A percentile compares a stretch with the other conserved stretches of the same genome.
phyloP scores from a whole-genome alignment of 306 rosid genomes.

The Sophora flavescens region DNA sequence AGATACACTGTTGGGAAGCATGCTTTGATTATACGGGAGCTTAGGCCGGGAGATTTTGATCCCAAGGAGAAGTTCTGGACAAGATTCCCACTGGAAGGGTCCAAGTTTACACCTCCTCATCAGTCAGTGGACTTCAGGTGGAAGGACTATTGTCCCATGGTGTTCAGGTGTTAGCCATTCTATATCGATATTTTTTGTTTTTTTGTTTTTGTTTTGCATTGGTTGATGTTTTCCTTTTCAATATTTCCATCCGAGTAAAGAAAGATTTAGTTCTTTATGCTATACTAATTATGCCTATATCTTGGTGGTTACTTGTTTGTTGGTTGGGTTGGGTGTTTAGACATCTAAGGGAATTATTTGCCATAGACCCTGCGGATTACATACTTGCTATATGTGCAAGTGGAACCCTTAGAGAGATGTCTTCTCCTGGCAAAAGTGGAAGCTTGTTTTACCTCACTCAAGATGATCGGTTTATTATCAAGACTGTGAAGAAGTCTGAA shows the following conservation, averaged over 20 bases:
- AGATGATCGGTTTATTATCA: slow-evolving; percentile 63
- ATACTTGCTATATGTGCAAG: slow-evolving; percentile 62
- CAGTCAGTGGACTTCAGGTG: slow-evolving; percentile 64
- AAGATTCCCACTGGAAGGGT: slow-evolving; percentile 61
- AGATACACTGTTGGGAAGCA: slow-evolving; percentile 63
- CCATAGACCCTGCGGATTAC: slow-evolving; percentile 69
- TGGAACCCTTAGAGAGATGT: slow-evolving; percentile 62
- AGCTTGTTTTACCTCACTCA: slow-evolving; percentile 70
- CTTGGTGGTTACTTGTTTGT: slow-evolving; percentile 53
- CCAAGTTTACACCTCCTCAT: slow-evolving; percentile 58
- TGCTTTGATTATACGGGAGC: slow-evolving; percentile 55
- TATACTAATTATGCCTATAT: slow-evolving; percentile 49
- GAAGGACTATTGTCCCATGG: slow-evolving; percentile 73
- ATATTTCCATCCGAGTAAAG: slow-evolving; percentile 32
- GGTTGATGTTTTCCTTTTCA: background rate
- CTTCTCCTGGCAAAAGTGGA: slow-evolving; percentile 73
- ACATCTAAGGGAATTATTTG: slow-evolving; percentile 75
- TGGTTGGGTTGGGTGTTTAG: slow-evolving; percentile 53
- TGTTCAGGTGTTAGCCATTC: slow-evolving; percentile 57
- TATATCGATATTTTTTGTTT: background rate
- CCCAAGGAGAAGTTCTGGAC: slow-evolving; percentile 72
- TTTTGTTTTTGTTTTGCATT: background rate
- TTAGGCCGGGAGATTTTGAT: slow-evolving; percentile 59
- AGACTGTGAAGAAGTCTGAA: slow-evolving; percentile 70
- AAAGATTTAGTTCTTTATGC: slow-evolving; percentile 36